Base-by-base conservation (phyloP, 805 yeast genomes). In the Brettanomyces bruxellensis region DNA sequence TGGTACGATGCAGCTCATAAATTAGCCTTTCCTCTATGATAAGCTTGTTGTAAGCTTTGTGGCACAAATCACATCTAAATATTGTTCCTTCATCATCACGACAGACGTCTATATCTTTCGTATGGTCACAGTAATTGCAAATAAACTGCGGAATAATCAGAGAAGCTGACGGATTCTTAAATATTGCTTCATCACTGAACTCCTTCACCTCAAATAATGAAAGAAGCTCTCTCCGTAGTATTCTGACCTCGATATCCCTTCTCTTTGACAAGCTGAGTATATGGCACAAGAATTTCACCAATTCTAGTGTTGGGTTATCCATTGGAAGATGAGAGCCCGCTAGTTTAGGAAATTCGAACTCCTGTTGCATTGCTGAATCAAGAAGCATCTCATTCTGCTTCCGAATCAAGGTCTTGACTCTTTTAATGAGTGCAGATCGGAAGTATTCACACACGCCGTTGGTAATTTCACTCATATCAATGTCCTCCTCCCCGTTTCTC, bases 51-150 rank as follows among this genome's bases (percentile, higher is more conserved):
- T 81, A 81, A 2, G 75, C 70, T 48, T 71, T 75, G 38, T 69
- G 73, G 60, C 99, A 93, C 23, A 74, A 73, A 4, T 72, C 65
- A 63, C 96, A 88, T 18, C 67, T 60, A 81, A 86, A 81, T 23
- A 78, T 62, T n/a, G 38, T 9, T 1, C 54, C 54, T 5, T 72
- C 75, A 40, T 75, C 77, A 53, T 83, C 86, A 38, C 81, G 78
- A 63, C 97, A 90, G 45, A 90, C 71, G 66, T 91, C 97, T 43
- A 91, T 68, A 55, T 86, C 95, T 28, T 81, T 69, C 35, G 81
- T 76, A 54, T 70, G 75, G 49, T 80, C 83, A 67, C 99, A 93
- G 54, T 81, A 75, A 49, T 78, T 83, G 67, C 99, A 93, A 5
- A 84, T 69, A 5, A 89, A 73, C 40, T 81, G 83, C 1, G 82